Conservation (phyloP, 805 yeast genomes). For the Metschnikowia cubensis region DNA sequence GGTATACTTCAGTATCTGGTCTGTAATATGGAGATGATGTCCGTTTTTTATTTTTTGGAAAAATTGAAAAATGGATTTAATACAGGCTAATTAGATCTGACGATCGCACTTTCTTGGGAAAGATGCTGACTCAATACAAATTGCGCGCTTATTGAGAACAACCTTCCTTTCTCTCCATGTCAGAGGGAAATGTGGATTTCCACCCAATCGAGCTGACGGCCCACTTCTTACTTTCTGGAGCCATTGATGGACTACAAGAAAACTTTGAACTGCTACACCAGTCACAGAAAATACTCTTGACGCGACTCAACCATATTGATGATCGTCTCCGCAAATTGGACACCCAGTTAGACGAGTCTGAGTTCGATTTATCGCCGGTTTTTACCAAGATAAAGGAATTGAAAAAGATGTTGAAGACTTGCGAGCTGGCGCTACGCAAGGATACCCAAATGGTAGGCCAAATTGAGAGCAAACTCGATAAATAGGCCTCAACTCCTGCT, state of each 20-base stretch:
- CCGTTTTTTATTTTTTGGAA: background rate
- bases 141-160: background rate
- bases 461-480: background rate
- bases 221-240: constrained; percentile 51
- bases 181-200: constrained; percentile 27
- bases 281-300: constrained; percentile 51
- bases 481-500: background rate
- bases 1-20: too few species aligned
- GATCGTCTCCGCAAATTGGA: constrained; percentile 27
- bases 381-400: constrained; percentile 25
- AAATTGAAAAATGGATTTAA: background rate
- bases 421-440: constrained; percentile 27
- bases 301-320: constrained; percentile 44
- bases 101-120: background rate
- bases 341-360: constrained; percentile 17
- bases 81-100: background rate
- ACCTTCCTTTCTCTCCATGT: background rate
- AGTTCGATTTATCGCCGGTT: constrained; percentile 20
- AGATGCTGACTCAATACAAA: too few species aligned
- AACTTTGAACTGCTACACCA: constrained; percentile 51
- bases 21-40: too few species aligned
- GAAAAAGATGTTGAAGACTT: constrained; percentile 28
- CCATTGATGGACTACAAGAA: constrained; percentile 48
- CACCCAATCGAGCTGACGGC: constrained; percentile 61
- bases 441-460: constrained; percentile 34